A percentile compares a stretch with the other conserved stretches of the same genome.
Conservation (phyloP, 768 basidiomycete species). For the Glaciozyma martinii region DNA sequence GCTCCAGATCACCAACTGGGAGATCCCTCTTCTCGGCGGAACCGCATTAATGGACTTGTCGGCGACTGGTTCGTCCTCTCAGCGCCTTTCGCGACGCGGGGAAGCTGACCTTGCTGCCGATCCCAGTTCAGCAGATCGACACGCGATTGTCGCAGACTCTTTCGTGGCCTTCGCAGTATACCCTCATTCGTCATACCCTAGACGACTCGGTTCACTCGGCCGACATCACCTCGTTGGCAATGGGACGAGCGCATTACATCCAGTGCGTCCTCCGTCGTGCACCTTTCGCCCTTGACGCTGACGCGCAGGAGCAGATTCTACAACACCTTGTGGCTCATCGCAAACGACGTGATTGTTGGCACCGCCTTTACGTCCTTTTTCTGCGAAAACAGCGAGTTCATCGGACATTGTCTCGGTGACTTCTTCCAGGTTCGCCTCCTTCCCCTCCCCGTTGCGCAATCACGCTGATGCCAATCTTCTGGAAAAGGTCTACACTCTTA, state of each 20-base stretch:
- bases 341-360: slow-evolving; percentile 85
- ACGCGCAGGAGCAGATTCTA: slow-evolving; percentile 57
- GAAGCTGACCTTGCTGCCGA: background rate
- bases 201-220: background rate
- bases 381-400: slow-evolving; percentile 51
- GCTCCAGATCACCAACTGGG: background rate
- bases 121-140: slow-evolving; percentile 6
- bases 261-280: background rate
- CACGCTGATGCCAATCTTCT: background rate
- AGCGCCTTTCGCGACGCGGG: background rate
- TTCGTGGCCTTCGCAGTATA: background rate
- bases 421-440: slow-evolving; percentile 42
- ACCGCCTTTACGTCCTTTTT: slow-evolving; percentile 61
- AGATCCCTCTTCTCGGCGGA: background rate
- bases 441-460: background rate
- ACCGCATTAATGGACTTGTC: slow-evolving; percentile 1
- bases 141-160: slow-evolving; percentile 1
- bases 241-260: slow-evolving; percentile 10
- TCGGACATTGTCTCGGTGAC: slow-evolving; percentile 44
- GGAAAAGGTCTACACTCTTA: slow-evolving; percentile 44
- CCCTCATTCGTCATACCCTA: slow-evolving; percentile 2
- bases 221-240: background rate
- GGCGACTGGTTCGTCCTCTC: background rate
- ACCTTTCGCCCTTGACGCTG: slow-evolving; percentile 28
- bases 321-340: slow-evolving; percentile 79